Percentiles rank a stretch among this genome's conserved stretches.
These are phyloP conservation scores for Ormosia emarginata DNA, from an alignment of 306 rosid species.

Conservation along the genomic window DNA sequence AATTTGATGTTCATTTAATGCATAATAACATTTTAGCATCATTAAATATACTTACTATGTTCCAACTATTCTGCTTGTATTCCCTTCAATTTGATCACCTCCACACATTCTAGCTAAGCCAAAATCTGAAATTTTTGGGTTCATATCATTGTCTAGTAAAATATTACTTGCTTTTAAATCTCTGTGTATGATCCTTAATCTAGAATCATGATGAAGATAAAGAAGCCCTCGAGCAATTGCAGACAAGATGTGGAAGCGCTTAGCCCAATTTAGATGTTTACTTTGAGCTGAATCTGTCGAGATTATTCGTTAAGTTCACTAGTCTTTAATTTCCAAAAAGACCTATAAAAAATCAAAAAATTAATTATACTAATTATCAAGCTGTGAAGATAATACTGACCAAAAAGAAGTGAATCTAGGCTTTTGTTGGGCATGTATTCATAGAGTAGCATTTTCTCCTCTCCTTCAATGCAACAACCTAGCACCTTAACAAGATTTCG, in stretches of 20 bases:
- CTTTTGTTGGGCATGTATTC: conserved; percentile 16
- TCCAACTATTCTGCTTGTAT: neutral
- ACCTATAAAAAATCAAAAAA: neutral
- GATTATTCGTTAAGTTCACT: neutral
- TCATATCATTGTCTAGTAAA: neutral
- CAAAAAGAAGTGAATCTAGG: neutral
- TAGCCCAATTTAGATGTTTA: neutral
- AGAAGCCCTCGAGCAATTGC: neutral
- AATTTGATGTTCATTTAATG: neutral
- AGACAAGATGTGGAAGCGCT: neutral
- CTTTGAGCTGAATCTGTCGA: neutral
- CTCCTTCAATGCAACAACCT: conserved; percentile 10
- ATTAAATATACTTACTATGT: conserved; percentile 3
- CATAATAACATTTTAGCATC: neutral
- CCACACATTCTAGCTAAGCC: neutral
- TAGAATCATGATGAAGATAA: conserved; percentile 21
- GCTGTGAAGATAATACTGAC: neutral
- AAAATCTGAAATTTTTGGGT: conserved; percentile 11
- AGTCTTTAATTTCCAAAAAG: neutral
- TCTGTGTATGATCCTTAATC: conserved; percentile 1
- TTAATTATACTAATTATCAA: neutral
- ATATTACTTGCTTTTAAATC: conserved; percentile 4
- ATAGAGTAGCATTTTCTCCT: conserved; percentile 7
- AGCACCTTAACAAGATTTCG: conserved; percentile 20
- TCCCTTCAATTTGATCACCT: neutral